Evolutionary conservation across 192 early-diverging fungal species (phyloP).

Genomic region (Spizellomyces punctatus): DNA sequence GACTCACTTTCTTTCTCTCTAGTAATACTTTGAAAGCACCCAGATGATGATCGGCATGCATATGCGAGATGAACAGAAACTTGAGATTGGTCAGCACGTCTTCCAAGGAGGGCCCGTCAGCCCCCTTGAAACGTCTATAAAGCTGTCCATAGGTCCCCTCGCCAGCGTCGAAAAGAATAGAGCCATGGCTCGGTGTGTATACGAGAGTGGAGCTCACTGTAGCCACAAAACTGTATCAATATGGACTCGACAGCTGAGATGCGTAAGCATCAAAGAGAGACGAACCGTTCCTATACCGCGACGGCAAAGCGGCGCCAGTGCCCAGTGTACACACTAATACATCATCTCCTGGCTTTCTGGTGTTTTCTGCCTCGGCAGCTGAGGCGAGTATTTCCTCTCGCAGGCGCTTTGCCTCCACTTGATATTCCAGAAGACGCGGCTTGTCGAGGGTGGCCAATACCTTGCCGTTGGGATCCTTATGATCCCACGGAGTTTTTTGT

Average conservation of each 20-base stretch:
- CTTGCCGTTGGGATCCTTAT: neutral
- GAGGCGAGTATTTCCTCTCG: neutral
- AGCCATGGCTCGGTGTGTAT: conserved; percentile 59
- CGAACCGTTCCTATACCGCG: conserved; percentile 86
- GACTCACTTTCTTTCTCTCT: no score
- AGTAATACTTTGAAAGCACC: conserved; percentile 74
- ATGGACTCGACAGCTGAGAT: neutral
- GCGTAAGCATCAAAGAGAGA: neutral
- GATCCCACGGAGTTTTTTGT: neutral
- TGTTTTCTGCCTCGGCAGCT: neutral
- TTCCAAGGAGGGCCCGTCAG: conserved; percentile 39
- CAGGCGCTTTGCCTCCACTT: no score
- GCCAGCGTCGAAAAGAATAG: conserved; percentile 84
- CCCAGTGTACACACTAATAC: conserved; percentile 74
- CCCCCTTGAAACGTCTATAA: conserved; percentile 58
- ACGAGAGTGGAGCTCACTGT: conserved; percentile 82
- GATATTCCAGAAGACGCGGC: no score
- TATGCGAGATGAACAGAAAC: conserved; percentile 88
- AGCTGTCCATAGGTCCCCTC: conserved; percentile 89
- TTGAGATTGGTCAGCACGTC: conserved; percentile 55
- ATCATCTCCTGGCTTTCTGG: conserved; percentile 5
- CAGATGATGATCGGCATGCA: conserved; percentile 99
- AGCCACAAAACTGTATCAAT: no score
- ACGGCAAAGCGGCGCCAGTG: conserved; percentile 87
- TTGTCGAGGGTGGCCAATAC: no score